These are phyloP conservation scores for Albugo laibachii DNA, from an alignment of 352 stramenopile species.

Conservation along the genomic window DNA sequence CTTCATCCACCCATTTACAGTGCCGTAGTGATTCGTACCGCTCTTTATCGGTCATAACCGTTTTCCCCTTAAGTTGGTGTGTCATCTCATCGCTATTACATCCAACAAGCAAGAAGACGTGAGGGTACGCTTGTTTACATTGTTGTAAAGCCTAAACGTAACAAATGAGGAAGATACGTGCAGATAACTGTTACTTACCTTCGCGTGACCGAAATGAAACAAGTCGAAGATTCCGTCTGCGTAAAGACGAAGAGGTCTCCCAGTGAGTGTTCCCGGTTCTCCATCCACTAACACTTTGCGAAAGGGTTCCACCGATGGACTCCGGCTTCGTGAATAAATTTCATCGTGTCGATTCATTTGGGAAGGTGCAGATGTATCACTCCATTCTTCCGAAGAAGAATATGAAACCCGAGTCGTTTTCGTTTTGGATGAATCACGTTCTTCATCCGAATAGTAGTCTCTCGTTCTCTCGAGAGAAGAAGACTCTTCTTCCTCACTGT, in stretches of 20 bases:
- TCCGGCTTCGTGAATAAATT: no score
- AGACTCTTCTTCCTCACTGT: no score
- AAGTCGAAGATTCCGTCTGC: constrained; percentile 81
- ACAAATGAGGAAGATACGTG: neutral
- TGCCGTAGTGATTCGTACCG: constrained; percentile 73
- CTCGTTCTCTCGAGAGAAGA: no score
- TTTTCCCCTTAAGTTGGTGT: constrained; percentile 73
- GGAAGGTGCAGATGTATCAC: no score
- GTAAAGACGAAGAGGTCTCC: constrained; percentile 62
- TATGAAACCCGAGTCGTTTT: no score
- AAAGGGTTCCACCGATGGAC: constrained; percentile 18
- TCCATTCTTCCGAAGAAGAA: no score
- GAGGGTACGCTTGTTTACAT: constrained; percentile 72
- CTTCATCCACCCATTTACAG: constrained; percentile 76
- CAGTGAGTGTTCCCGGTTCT: constrained; percentile 46
- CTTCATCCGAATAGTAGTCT: no score
- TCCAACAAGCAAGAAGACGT: constrained; percentile 69
- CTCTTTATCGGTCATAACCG: constrained; percentile 76
- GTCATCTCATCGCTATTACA: constrained; percentile 76
- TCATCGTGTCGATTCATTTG: no score
- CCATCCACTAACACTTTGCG: constrained; percentile 33
- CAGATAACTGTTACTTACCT: constrained; percentile 2
- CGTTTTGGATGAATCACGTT: no score
- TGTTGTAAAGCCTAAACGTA: constrained; percentile 43
- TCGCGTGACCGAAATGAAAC: constrained; percentile 78